Evolutionary conservation across 2,329 filamentous ascomycete species (phyloP), one percentile per base, ranked within the genome.

Genomic region (Colletotrichum sp.): DNA sequence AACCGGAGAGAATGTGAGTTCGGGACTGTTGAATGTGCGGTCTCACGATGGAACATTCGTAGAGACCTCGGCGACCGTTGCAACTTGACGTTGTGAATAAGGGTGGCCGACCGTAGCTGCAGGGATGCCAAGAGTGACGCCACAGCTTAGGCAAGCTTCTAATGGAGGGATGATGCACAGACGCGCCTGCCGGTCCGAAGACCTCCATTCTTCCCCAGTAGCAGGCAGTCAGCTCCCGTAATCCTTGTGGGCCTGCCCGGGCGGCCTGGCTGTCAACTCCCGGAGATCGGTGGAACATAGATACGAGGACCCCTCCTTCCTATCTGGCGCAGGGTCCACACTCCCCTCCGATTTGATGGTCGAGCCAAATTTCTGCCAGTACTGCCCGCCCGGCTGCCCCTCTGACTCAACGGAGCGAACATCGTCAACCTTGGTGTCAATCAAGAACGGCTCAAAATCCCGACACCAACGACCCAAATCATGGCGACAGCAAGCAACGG

Each of bases 401-500:
- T 75, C 73, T 75, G 73, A 75, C 69, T 75, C 73, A 75, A 75
- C 73, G 28, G 68, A 70, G 69, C 28, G 73, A 64, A 63, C 34
- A 61, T 67, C 56, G 43, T 69, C 73, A 73, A 69, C 30, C 24
- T 48, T 56, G 26, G 73, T 64, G 58, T 64, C 58, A 64, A 58
- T 48, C 69, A 73, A 52, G n/a, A 52, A 52, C 43, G 43, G n/a
- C 43, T 24, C 52, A n/a, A 16, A 48, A 26, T 38, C 7, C 34
- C 56, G 64, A 73, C 34, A 69, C 9, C 63, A 75, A 56, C 58
- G 14, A 48, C 72, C 43, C 16, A 65, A 74, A 84, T 72, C 72
- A 90, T 90, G 89, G 85, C 86, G 77, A 84, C 82, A 78, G 82
- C 82, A 78, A 84, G 80, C 78, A 77, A 78, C 69, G 80, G 77